A percentile compares a stretch with the other conserved stretches of the same genome.
These are phyloP conservation scores for Astrephomene gubernaculifera DNA, from an alignment of 139 green algal genomes.

Conservation along the genomic window DNA sequence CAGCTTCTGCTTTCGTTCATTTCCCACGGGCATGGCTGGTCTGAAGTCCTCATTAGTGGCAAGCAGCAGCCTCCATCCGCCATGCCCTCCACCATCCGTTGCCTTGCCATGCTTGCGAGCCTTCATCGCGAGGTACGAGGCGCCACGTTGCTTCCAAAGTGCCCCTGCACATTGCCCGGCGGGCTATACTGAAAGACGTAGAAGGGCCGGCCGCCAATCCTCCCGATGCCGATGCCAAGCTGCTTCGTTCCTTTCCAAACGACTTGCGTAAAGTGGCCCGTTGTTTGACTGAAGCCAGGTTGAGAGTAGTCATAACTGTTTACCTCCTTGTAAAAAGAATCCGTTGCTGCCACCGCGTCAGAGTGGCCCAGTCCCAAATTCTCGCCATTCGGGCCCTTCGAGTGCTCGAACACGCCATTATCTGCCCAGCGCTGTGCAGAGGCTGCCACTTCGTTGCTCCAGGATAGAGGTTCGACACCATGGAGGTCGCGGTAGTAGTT, in stretches of 20 bases:
- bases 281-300: constrained; percentile 12
- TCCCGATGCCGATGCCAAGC: neutral
- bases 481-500: neutral
- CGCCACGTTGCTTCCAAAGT: neutral
- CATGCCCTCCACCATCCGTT: no score
- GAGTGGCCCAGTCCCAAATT: neutral
- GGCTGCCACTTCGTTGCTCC: neutral
- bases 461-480: neutral
- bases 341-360: neutral
- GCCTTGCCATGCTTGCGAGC: no score
- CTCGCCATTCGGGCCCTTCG: neutral
- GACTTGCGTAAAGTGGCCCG: constrained; percentile 49
- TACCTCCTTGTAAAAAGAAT: constrained; percentile 33
- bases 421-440: neutral
- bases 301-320: constrained; percentile 18
- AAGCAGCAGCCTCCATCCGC: no score
- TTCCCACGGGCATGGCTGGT: no score
- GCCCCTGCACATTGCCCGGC: neutral
- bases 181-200: neutral
- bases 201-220: neutral
- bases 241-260: neutral
- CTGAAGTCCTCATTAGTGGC: no score
- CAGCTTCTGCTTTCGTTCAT: no score
- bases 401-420: neutral
- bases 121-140: no score